These are phyloP conservation scores for Macrocystidia cucumis DNA, from an alignment of 1,284 basidiomycete genomes.

Conservation along the genomic window DNA sequence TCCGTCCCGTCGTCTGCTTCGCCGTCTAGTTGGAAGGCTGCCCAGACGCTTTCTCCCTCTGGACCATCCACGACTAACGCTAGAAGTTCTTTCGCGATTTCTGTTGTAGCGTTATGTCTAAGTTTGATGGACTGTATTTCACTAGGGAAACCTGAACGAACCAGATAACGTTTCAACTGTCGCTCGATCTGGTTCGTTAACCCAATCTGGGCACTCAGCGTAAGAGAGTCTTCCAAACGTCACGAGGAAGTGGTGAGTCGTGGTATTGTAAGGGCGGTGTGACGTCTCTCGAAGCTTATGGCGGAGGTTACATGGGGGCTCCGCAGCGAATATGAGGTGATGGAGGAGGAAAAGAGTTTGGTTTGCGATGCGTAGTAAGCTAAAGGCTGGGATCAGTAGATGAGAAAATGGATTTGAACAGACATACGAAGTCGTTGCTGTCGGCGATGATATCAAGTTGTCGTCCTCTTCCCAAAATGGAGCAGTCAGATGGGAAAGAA, in stretches of 20 bases:
- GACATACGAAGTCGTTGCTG: slow-evolving; percentile 30
- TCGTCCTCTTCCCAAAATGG: slow-evolving; percentile 63
- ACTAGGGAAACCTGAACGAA: slow-evolving; percentile 21
- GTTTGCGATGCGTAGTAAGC: slow-evolving; percentile 28
- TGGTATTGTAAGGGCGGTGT: slow-evolving; percentile 49
- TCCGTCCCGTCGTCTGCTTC: slow-evolving; percentile 35
- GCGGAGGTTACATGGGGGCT: slow-evolving; percentile 39
- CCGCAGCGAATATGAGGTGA: slow-evolving; percentile 43
- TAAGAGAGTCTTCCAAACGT: slow-evolving; percentile 71
- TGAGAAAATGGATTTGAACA: background rate
- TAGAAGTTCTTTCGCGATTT: slow-evolving; percentile 60
- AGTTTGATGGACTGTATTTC: slow-evolving; percentile 11
- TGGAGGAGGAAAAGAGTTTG: slow-evolving; percentile 52
- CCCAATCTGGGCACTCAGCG: slow-evolving; percentile 58
- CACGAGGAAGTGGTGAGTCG: slow-evolving; percentile 73
- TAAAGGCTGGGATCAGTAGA: slow-evolving; percentile 3
- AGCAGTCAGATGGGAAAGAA: slow-evolving; percentile 41
- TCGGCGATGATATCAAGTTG: slow-evolving; percentile 25
- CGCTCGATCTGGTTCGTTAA: slow-evolving; percentile 33
- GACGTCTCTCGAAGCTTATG: slow-evolving; percentile 46
- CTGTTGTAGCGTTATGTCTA: slow-evolving; percentile 36
- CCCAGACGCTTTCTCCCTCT: slow-evolving; percentile 65
- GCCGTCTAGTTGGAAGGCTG: slow-evolving; percentile 48
- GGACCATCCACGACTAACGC: slow-evolving; percentile 72
- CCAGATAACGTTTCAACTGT: slow-evolving; percentile 47